These are phyloP conservation scores for Apodospora peruviana DNA, from an alignment of 495 filamentous ascomycete genomes.

Conservation along the genomic window DNA sequence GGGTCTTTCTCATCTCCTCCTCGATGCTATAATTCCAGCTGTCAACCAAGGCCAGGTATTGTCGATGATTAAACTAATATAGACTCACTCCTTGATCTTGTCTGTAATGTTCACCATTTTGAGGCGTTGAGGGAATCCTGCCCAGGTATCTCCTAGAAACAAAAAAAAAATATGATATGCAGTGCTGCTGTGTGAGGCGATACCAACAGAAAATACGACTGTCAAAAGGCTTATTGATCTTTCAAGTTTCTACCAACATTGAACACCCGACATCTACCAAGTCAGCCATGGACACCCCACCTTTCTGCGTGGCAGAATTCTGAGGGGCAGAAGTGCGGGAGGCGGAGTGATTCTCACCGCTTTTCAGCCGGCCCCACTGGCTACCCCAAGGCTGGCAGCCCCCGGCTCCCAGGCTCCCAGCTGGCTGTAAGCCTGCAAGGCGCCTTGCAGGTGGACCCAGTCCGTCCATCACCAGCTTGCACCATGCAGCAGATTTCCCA, in stretches of 20 bases:
- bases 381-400: no score
- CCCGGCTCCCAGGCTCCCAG: no score
- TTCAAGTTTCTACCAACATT: no score
- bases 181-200: no score
- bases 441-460: no score
- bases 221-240: no score
- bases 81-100: constrained; percentile 92
- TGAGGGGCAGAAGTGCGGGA: constrained; percentile 20
- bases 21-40: constrained; percentile 66
- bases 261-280: no score
- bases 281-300: constrained; percentile 20
- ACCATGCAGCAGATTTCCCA: no score
- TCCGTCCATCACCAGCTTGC: no score
- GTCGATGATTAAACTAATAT: neutral
- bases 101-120: constrained; percentile 99
- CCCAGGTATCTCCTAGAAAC: neutral
- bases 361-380: neutral
- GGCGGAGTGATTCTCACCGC: constrained; percentile 12
- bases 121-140: constrained; percentile 26
- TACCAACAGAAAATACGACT: no score
- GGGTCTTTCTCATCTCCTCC: constrained; percentile 98
- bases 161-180: no score
- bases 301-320: constrained; percentile 30
- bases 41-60: constrained; percentile 13
- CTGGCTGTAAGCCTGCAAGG: no score